phyloP scores from a whole-genome alignment of 352 stramenopile species.

The Phytophthora capsici region DNA sequence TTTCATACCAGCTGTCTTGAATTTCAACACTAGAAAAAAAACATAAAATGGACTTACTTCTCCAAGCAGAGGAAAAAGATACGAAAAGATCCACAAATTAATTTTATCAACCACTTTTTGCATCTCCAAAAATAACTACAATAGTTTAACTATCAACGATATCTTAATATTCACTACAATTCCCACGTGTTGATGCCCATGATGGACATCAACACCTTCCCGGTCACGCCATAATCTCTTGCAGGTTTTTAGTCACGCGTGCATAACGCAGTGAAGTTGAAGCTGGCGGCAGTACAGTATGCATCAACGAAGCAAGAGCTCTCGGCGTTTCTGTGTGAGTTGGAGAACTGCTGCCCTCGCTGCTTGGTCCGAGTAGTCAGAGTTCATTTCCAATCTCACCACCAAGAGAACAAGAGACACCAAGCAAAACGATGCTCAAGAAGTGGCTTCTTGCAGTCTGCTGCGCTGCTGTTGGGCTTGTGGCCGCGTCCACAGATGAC shows the following conservation, averaged over 20 bases:
- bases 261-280: constrained; percentile 28
- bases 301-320: neutral
- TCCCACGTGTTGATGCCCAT: no score
- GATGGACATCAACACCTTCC: constrained; percentile 6
- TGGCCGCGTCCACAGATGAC: constrained; percentile 17
- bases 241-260: constrained; percentile 11
- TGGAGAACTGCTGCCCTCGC: neutral
- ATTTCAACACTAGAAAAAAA: constrained; percentile 13
- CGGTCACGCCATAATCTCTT: constrained; percentile 12
- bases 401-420: constrained; percentile 15
- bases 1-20: constrained; percentile 20
- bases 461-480: constrained; percentile 15
- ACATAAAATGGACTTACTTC: constrained; percentile 2
- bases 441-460: constrained; percentile 26
- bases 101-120: neutral
- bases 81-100: neutral
- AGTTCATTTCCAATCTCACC: constrained; percentile 25
- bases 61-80: neutral
- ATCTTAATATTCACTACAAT: no score
- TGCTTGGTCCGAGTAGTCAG: constrained; percentile 2
- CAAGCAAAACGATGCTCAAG: constrained; percentile 25
- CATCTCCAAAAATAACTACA: no score
- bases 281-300: constrained; percentile 7
- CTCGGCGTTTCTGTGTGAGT: neutral
- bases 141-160: no score